Base-by-base conservation (phyloP, 768 basidiomycete species). In the Tricholoma saponaceum region DNA sequence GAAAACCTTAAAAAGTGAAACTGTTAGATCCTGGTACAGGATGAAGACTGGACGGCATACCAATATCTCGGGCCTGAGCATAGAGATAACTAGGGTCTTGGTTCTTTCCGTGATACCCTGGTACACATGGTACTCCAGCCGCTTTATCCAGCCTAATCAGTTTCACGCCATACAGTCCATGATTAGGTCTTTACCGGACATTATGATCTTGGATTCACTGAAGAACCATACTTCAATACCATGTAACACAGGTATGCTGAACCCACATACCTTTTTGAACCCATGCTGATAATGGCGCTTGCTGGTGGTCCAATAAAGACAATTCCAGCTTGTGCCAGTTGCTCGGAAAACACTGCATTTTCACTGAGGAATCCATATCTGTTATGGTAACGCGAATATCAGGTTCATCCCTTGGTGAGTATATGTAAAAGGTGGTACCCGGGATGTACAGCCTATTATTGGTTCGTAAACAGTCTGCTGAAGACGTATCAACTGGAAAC, bases 171-270 rank as follows among this genome's bases (percentile, higher is more conserved):
- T 33, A 44, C 44, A 33, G 54, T 13, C 30, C 39, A 18, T 44
- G 49, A 14, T 4, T 43, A 16, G 52, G 7, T 26, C 60, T 80
- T 39, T 73, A 90, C 89, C 78, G 16, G 82, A 80, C 94, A 96
- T 95, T 66, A 96, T 96, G 58, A 91, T 94, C 76, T 98, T 98
- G 37, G 92, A 95, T 77, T 95, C 93, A 56, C 92, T 90, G 57
- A n/a, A 53, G 18, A 28, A 26, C 10, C 16, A 57, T 16, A 32
- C 23, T 25, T 50, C 26, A 50, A 18, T 30, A 50, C 28, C 37
- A 30, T 43, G 46, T 25, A 55, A 8, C 22, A 33, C 18, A 30
- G 30, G 8, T 25, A 5, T 26, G 32, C 20, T 46, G 35, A 28
- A 20, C 16, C 23, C 9, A 59, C 74, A 5, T 28, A 91, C 90